Evolutionary conservation across 768 basidiomycete species (phyloP).

Genomic region (Tricholoma furcatifolium): DNA sequence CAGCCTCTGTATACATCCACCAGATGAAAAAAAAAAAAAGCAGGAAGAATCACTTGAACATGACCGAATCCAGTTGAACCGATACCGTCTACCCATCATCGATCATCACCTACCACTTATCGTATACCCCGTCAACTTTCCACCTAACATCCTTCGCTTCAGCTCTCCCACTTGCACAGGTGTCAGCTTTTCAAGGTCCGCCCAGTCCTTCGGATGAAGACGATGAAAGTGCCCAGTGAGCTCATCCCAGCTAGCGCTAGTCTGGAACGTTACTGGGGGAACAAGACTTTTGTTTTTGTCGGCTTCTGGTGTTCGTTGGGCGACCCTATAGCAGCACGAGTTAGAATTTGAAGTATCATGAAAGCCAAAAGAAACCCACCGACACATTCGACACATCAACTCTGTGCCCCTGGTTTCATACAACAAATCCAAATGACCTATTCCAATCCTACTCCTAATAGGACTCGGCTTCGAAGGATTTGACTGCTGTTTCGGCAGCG

Average conservation of each 20-base stretch:
- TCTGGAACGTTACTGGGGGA: constrained; percentile 21
- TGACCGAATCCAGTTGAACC: no score
- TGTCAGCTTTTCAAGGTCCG: constrained; percentile 28
- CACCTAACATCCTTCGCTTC: constrained; percentile 21
- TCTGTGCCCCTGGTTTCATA: constrained; percentile 23
- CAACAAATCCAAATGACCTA: constrained; percentile 30
- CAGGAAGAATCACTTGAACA: no score
- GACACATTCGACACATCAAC: constrained; percentile 29
- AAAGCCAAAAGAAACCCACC: constrained; percentile 19
- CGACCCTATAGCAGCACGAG: background rate
- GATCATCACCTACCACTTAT: no score
- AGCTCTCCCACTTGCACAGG: constrained; percentile 33
- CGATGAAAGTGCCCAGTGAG: constrained; percentile 30
- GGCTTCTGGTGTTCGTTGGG: constrained; percentile 5
- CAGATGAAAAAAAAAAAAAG: no score
- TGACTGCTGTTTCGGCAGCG: no score
- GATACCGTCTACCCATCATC: no score
- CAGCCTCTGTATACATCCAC: no score
- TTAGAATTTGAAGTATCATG: background rate
- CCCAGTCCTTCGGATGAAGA: constrained; percentile 29
- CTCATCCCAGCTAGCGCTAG: constrained; percentile 26
- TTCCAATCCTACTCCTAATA: constrained; percentile 28
- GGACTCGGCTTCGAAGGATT: no score
- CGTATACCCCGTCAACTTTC: constrained; percentile 10
- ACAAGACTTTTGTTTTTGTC: background rate